phyloP scores from a whole-genome alignment of 2,329 filamentous ascomycete species.

The Ustilaginoidea virens region DNA sequence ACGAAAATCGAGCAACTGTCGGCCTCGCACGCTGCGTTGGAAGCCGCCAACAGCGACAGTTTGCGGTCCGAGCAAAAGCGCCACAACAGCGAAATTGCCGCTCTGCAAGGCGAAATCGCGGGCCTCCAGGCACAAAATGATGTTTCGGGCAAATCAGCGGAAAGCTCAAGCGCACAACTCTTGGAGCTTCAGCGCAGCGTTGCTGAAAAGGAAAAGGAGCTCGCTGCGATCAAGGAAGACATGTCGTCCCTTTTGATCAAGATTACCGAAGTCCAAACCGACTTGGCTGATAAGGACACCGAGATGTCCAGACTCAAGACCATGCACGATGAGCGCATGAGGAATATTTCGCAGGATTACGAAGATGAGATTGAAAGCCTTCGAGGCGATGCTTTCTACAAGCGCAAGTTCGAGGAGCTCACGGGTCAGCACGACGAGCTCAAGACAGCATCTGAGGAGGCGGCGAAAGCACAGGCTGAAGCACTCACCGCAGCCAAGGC shows the following conservation, averaged over 20 bases:
- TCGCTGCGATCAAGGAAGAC: slow-evolving; percentile 27
- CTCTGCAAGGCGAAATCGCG: slow-evolving; percentile 35
- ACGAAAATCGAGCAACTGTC: slow-evolving; percentile 38
- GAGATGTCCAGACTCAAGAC: slow-evolving; percentile 35
- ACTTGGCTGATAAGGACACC: slow-evolving; percentile 30
- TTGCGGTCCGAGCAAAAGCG: slow-evolving; percentile 28
- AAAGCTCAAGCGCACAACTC: slow-evolving; percentile 23
- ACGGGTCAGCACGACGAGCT: slow-evolving; percentile 41
- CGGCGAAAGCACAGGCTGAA: slow-evolving; percentile 22
- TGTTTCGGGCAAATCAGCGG: slow-evolving; percentile 28
- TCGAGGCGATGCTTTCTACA: slow-evolving; percentile 46
- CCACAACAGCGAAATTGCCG: slow-evolving; percentile 28
- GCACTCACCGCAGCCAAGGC: slow-evolving; percentile 27
- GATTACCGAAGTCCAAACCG: slow-evolving; percentile 29
- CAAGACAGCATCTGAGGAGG: slow-evolving; percentile 19
- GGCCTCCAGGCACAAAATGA: slow-evolving; percentile 34
- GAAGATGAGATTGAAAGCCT: slow-evolving; percentile 50
- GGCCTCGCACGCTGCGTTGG: slow-evolving; percentile 28
- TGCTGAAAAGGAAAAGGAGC: slow-evolving; percentile 27
- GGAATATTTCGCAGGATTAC: slow-evolving; percentile 43
- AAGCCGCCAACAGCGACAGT: slow-evolving; percentile 28
- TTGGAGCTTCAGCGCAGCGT: slow-evolving; percentile 23
- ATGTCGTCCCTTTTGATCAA: slow-evolving; percentile 30
- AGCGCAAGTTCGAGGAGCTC: slow-evolving; percentile 46
- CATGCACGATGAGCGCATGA: slow-evolving; percentile 42